Conservation (phyloP, 1,284 basidiomycete genomes). For the Ustilago bromivora region DNA sequence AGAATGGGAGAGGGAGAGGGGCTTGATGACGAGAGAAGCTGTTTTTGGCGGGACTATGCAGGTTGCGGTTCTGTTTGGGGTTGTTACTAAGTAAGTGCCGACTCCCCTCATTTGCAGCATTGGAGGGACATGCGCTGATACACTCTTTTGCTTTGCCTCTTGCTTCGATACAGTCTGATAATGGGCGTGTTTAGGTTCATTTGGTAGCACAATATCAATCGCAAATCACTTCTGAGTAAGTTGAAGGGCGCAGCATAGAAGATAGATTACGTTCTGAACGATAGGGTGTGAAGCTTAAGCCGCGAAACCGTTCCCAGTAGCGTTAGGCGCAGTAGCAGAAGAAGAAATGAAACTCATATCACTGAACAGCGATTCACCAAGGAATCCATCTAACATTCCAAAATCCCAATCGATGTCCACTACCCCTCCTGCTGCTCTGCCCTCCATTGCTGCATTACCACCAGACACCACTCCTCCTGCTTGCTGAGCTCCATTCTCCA, state of each 20-base stretch:
- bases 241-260: background rate
- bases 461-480: background rate
- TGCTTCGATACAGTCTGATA: constrained; percentile 10
- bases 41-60: constrained; percentile 45
- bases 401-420: constrained; percentile 48
- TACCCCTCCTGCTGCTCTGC: background rate
- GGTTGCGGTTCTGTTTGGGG: constrained; percentile 37
- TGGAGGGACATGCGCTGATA: background rate
- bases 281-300: background rate
- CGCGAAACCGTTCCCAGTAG: constrained; percentile 2
- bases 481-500: background rate
- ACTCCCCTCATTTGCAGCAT: background rate
- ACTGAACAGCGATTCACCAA: constrained; percentile 47
- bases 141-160: background rate
- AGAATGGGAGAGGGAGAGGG: constrained; percentile 17
- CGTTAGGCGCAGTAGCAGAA: constrained; percentile 9
- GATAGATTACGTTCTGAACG: background rate
- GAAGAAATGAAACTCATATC: constrained; percentile 51
- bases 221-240: background rate
- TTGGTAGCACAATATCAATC: constrained; percentile 23
- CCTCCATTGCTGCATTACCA: background rate
- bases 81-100: constrained; percentile 38
- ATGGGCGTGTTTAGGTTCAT: constrained; percentile 45
- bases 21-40: constrained; percentile 10
- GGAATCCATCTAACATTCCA: constrained; percentile 46